A percentile compares a stretch with the other conserved stretches of the same genome.
Conservation (phyloP, 805 yeast species). For the Saccharomycopsis sp. region DNA sequence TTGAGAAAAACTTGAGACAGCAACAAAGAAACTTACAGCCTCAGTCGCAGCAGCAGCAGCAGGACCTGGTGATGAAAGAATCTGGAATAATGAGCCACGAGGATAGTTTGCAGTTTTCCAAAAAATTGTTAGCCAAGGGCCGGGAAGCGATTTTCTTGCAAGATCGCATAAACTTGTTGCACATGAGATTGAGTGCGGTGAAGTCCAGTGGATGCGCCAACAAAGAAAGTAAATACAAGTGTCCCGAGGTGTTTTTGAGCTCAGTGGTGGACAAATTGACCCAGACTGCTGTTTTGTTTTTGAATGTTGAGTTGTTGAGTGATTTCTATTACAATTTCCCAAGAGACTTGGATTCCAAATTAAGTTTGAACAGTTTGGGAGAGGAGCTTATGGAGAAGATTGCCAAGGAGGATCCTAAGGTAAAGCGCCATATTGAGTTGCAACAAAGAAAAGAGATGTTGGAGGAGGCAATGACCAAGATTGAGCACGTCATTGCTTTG, state of each 20-base stretch:
- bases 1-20: constrained; percentile 25
- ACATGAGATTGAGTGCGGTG: constrained; percentile 68
- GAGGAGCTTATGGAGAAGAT: constrained; percentile 76
- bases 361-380: constrained; percentile 47
- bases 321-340: constrained; percentile 97
- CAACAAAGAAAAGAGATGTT: constrained; percentile 88
- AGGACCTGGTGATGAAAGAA: no score
- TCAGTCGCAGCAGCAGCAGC: constrained; percentile 6
- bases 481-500: constrained; percentile 37
- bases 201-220: constrained; percentile 67
- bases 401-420: constrained; percentile 91
- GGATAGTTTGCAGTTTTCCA: constrained; percentile 81
- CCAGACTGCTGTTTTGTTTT: constrained; percentile 82
- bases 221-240: constrained; percentile 74
- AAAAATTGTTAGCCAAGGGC: constrained; percentile 66
- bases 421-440: constrained; percentile 81
- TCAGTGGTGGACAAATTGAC: constrained; percentile 89
- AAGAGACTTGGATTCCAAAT: constrained; percentile 73
- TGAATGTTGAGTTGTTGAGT: constrained; percentile 87
- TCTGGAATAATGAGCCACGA: constrained; percentile 29
- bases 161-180: constrained; percentile 61
- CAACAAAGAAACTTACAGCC: constrained; percentile 26
- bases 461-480: constrained; percentile 74
- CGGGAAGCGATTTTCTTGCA: constrained; percentile 71
- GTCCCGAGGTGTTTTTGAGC: constrained; percentile 91